phyloP scores from a whole-genome alignment of 345 rosid species.

The Cochlearia excelsa region DNA sequence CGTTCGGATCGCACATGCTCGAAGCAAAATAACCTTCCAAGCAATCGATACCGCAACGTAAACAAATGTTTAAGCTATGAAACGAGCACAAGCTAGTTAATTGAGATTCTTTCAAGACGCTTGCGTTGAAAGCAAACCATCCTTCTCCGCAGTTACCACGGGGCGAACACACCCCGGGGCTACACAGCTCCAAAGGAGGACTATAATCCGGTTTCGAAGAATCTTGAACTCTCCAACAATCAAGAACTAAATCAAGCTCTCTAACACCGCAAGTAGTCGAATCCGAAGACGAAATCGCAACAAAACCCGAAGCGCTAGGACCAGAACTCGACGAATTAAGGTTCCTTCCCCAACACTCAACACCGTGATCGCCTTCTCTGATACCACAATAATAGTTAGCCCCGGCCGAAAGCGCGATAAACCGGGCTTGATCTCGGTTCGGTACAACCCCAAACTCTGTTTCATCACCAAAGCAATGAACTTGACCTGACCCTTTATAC shows the following conservation, averaged over 20 bases:
- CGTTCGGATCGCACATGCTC: constrained; percentile 55
- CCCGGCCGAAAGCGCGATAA: constrained; percentile 69
- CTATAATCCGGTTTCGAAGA: constrained; percentile 46
- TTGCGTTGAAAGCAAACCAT: constrained; percentile 80
- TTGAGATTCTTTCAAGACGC: constrained; percentile 70
- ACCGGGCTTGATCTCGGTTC: constrained; percentile 32
- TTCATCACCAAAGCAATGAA: constrained; percentile 69
- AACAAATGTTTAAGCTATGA: constrained; percentile 64
- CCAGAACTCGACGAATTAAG: constrained; percentile 44
- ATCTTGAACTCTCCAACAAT: constrained; percentile 73
- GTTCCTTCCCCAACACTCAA: constrained; percentile 85
- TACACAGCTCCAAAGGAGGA: constrained; percentile 84
- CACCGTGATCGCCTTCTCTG: constrained; percentile 70
- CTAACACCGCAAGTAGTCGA: constrained; percentile 71
- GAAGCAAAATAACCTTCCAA: constrained; percentile 78
- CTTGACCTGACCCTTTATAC: constrained; percentile 45
- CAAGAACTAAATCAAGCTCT: constrained; percentile 84
- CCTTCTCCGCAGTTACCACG: constrained; percentile 48
- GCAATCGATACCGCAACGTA: constrained; percentile 74
- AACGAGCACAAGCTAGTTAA: constrained; percentile 62
- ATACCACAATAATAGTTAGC: constrained; percentile 74
- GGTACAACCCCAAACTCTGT: constrained; percentile 45
- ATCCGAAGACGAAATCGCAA: constrained; percentile 86
- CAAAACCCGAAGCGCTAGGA: constrained; percentile 69
- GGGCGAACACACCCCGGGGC: constrained; percentile 75